Evolutionary conservation across 495 filamentous ascomycete genomes (phyloP).

Genomic region (Lasiosphaeria miniovina): DNA sequence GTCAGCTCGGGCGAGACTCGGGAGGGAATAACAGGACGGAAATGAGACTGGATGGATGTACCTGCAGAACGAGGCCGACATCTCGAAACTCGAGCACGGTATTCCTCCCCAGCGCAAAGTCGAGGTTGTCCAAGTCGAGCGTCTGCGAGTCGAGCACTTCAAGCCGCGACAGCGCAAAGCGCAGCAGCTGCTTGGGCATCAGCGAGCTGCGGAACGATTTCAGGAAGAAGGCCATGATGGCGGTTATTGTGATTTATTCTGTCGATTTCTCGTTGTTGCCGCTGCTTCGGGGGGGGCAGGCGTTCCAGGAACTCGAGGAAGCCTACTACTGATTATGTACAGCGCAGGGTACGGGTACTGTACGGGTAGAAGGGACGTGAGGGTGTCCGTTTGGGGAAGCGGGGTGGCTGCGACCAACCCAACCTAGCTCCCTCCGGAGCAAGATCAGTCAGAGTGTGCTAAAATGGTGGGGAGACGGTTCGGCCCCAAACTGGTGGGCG

Average conservation of each 20-base stretch:
- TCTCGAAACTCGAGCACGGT: slow-evolving; percentile 78
- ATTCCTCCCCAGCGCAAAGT: slow-evolving; percentile 71
- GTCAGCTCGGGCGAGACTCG: neutral
- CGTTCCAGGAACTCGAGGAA: too few relatives aligned
- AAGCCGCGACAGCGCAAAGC: slow-evolving; percentile 73
- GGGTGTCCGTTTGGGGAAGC: too few relatives aligned
- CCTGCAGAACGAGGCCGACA: slow-evolving; percentile 72
- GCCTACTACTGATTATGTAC: too few relatives aligned
- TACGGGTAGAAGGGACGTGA: too few relatives aligned
- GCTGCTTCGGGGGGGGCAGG: too few relatives aligned
- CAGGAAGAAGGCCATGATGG: slow-evolving; percentile 58
- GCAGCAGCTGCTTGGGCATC: slow-evolving; percentile 77
- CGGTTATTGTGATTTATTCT: neutral
- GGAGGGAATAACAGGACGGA: slow-evolving; percentile 1
- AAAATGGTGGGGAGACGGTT: too few relatives aligned
- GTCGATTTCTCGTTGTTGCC: too few relatives aligned
- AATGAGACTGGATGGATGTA: slow-evolving; percentile 29
- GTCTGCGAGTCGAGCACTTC: slow-evolving; percentile 80
- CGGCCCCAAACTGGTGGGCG: too few relatives aligned
- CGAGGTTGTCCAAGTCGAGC: slow-evolving; percentile 73
- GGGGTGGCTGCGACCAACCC: too few relatives aligned
- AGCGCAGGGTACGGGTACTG: too few relatives aligned
- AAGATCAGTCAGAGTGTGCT: too few relatives aligned
- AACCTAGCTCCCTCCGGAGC: too few relatives aligned
- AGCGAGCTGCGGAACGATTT: slow-evolving; percentile 60